Evolutionary conservation across 2,329 filamentous ascomycete genomes (phyloP).

Genomic region (Neopestalotiopsis sp.): DNA sequence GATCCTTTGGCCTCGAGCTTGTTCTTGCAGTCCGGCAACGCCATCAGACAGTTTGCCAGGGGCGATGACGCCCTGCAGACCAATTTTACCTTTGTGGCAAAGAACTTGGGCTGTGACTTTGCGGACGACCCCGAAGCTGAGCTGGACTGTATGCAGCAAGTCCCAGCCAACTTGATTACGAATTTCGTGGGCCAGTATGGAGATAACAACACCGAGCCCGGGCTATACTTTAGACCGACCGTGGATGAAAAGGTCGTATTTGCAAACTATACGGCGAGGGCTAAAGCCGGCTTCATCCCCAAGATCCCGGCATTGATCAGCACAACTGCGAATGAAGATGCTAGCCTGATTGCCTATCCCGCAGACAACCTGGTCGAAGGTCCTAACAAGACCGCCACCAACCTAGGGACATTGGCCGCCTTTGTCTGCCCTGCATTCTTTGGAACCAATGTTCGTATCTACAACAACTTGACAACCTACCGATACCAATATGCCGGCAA

Average conservation of each 20-base stretch:
- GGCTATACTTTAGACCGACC: constrained; percentile 37
- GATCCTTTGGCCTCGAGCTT: constrained; percentile 19
- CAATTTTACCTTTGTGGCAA: constrained; percentile 47
- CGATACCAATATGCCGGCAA: constrained; percentile 48
- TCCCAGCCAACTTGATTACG: constrained; percentile 39
- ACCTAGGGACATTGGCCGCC: constrained; percentile 23
- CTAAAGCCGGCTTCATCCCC: constrained; percentile 33
- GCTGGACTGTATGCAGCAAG: constrained; percentile 44
- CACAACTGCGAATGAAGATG: constrained; percentile 31
- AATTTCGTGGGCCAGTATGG: constrained; percentile 30
- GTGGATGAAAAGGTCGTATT: constrained; percentile 39
- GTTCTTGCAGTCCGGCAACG: constrained; percentile 20
- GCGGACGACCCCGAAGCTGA: constrained; percentile 38
- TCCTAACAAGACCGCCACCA: constrained; percentile 8
- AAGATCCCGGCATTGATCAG: constrained; percentile 33
- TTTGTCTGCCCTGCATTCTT: constrained; percentile 29
- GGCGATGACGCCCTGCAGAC: constrained; percentile 34
- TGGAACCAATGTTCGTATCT: constrained; percentile 24
- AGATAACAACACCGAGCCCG: constrained; percentile 31
- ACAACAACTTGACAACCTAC: constrained; percentile 40
- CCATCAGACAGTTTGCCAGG: constrained; percentile 8
- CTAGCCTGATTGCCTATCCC: constrained; percentile 32
- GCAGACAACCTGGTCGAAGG: constrained; percentile 14
- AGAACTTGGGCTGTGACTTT: constrained; percentile 39
- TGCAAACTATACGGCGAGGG: constrained; percentile 37